Base-by-base conservation (phyloP, 1,284 basidiomycete species). In the Trametes pubescens region DNA sequence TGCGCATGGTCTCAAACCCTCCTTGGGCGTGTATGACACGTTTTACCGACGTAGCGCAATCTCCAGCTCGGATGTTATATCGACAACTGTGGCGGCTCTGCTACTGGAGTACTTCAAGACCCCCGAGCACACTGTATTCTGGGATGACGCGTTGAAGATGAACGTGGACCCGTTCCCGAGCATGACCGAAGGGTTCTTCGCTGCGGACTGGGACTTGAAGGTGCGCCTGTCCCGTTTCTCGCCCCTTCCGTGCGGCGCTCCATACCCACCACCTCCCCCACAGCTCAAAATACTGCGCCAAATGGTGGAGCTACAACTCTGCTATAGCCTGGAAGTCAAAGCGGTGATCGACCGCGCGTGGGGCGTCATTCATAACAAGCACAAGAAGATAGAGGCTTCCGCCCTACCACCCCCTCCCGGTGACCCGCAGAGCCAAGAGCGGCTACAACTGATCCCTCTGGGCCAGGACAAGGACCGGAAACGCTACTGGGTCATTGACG, bases 401-500 rank as follows among this genome's bases (percentile, higher is more conserved):
- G 79, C 81, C 55, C 79, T 83, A 4, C 83, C 85, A 46, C 83
- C 86, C 37, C 79, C 87, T 54, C 74, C 78, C n/a, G 75, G 71
- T 34, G 88, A 90, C 75, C 83, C 87, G 22, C 80, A 82, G 63
- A 90, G 86, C 71, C 85, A 85, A 73, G 85, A 88, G 69, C 82
- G 79, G 48, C 77, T 94, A 53, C 84, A 86, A 65, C 79, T 91
- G 51, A 65, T 83, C 57, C 92, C 92, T 26, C 73, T 93, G 26
- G 92, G 92, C 51, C 91, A 92, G 71, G 92, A 94, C 74, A 78
- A 73, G 53, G 80, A 83, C 65, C 84, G 90, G 61, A 90, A 86
- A 77, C 89, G 92, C 57, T 94, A 87, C 76, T 94, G 92, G 92
- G 78, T 88, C 68, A 84, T 85, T 75, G 92, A 93, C 85, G 89